phyloP scores from a whole-genome alignment of 441 rosid genomes.

The Croton laevigatus region DNA sequence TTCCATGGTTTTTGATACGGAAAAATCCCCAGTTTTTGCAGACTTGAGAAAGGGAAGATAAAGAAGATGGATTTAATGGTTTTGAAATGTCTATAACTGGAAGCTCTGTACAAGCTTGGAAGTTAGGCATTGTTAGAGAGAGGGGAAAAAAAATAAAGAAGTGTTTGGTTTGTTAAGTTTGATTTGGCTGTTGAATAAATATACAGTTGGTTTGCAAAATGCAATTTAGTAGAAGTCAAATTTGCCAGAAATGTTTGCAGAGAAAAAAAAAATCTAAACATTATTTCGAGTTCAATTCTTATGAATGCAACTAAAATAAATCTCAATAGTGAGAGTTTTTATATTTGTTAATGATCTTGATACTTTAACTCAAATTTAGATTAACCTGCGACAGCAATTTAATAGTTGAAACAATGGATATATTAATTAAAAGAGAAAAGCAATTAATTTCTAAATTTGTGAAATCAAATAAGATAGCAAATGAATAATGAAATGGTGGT shows the following conservation, averaged over 20 bases:
- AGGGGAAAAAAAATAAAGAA: neutral
- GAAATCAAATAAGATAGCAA: neutral
- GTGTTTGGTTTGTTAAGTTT: neutral
- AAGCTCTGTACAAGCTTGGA: constrained; percentile 30
- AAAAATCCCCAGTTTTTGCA: constrained; percentile 53
- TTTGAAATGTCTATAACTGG: constrained; percentile 41
- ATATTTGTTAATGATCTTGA: no score
- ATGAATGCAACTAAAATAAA: no score
- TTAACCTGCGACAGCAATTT: no score
- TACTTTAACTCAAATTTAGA: no score
- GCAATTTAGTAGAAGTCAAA: neutral
- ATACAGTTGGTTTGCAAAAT: no score
- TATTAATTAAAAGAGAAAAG: no score
- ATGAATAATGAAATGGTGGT: neutral
- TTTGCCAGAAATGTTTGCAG: no score
- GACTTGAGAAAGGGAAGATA: constrained; percentile 33
- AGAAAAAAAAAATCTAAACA: no score
- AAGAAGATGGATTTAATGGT: constrained; percentile 25
- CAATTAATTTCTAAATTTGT: no score
- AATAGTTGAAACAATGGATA: no score
- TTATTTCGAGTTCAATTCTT: no score
- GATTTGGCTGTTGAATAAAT: neutral
- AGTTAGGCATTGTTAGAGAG: constrained; percentile 19
- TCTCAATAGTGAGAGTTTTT: no score
- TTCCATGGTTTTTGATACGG: constrained; percentile 41